Evolutionary conservation across 2,329 filamentous ascomycete species (phyloP), one percentile per base, ranked within the genome.

Genomic region (Pseudocercospora vitis): DNA sequence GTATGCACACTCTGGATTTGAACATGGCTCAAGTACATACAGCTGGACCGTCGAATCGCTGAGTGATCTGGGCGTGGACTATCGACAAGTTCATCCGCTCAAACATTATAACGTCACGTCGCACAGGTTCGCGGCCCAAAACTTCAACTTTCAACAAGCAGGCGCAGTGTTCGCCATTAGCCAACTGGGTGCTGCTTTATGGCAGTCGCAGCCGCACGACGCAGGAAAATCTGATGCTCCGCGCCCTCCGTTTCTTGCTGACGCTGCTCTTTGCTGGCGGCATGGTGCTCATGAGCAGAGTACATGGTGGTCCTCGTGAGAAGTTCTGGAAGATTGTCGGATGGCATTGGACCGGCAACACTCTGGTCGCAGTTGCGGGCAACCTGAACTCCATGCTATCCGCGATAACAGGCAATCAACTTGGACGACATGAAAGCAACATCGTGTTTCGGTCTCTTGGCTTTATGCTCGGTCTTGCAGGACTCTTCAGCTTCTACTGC

Each of bases 81-180:
- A 62, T 39, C 58, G 58, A 37, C 60, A 62, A 52, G 60, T 62
- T 9, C 60, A 62, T 42, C 53, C 54, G 4, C 56, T 62, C 19
- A 62, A 62, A 29, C 60, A 62, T 26, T 50, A 59, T 46, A 58
- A 58, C 21, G 50, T 62, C 35, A 50, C 39, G 1, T 62, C 60
- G n/a, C 39, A 47, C 32, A 39, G 44, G 0, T 37, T 42, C 16
- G 33, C 46, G n/a, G 35, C 8, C 9, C 44, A 48, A 31, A 62
- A 62, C 37, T 45, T 18, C 9, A 53, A 55, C 19, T 56, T 62
- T 45, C 24, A 54, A 3, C 53, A 57, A 32, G 58, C 51, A 14
- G 60, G 55, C 12, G 49, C 50, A 2, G 33, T 42, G 4, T 62
- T 62, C 40, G 56, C 46, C 5, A 8, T 57, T 1, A 58, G 40